Percentiles rank a stretch among this genome's conserved stretches.
Evolutionary conservation across 768 basidiomycete genomes (phyloP).

Genomic region (Rhizopogon vinicolor): DNA sequence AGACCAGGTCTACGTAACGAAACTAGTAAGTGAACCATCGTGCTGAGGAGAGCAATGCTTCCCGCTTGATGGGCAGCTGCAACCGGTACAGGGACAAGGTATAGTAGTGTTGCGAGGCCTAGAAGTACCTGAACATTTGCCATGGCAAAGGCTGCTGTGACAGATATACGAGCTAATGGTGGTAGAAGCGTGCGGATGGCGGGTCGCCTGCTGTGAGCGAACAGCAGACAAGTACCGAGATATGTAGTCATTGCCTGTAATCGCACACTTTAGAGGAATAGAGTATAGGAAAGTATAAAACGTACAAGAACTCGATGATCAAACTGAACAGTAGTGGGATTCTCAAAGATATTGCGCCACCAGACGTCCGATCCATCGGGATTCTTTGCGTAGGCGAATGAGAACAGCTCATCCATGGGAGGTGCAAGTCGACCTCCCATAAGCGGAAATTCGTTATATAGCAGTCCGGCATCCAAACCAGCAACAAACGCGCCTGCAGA

Average conservation of each 20-base stretch:
- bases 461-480: constrained; percentile 90
- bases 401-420: constrained; percentile 78
- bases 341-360: constrained; percentile 97
- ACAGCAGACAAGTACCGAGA: constrained; percentile 59
- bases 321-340: constrained; percentile 97
- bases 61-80: constrained; percentile 96
- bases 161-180: constrained; percentile 48
- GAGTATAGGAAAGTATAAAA: constrained; percentile 9
- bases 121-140: constrained; percentile 80
- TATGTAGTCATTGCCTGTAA: constrained; percentile 84
- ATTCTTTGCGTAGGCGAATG: constrained; percentile 66
- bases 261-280: constrained; percentile 4
- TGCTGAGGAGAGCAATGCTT: constrained; percentile 81
- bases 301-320: constrained; percentile 89
- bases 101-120: constrained; percentile 78
- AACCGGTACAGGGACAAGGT: constrained; percentile 88
- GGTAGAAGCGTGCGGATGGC: constrained; percentile 49
- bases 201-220: constrained; percentile 49
- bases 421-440: constrained; percentile 91
- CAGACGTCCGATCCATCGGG: constrained; percentile 72
- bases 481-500: constrained; percentile 91
- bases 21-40: constrained; percentile 73
- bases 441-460: constrained; percentile 98
- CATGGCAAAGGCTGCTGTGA: constrained; percentile 65
- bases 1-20: constrained; percentile 64